phyloP scores from a whole-genome alignment of 495 filamentous ascomycete genomes.

The Apodospora peruviana region DNA sequence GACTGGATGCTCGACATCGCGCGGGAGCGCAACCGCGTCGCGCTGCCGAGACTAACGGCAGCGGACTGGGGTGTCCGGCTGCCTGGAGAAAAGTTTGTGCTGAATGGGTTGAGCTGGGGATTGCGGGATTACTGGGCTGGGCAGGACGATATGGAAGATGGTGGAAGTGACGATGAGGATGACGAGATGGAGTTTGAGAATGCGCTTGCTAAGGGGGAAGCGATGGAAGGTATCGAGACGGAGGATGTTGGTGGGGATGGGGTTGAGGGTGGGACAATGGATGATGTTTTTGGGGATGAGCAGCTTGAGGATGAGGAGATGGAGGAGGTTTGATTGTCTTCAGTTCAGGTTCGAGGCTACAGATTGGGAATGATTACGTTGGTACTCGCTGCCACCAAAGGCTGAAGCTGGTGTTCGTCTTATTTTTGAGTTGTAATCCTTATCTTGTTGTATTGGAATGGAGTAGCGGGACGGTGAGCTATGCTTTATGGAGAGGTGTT shows the following conservation, averaged over 20 bases:
- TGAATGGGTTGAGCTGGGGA: constrained; percentile 80
- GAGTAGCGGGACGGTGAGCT: too few species aligned
- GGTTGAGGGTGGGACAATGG: constrained; percentile 37
- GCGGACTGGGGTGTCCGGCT: constrained; percentile 78
- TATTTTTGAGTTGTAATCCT: too few species aligned
- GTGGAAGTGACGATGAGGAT: constrained; percentile 29
- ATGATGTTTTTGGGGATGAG: constrained; percentile 44
- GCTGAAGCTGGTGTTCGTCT: too few species aligned
- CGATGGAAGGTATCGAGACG: constrained; percentile 41
- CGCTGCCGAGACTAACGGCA: constrained; percentile 63
- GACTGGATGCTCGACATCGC: constrained; percentile 84
- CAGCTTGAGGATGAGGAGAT: constrained; percentile 34
- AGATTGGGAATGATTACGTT: too few species aligned
- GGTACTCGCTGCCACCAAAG: too few species aligned
- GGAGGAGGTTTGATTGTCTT: constrained; percentile 29
- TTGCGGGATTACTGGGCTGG: constrained; percentile 71
- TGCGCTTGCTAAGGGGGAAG: constrained; percentile 27
- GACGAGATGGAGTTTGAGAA: constrained; percentile 33
- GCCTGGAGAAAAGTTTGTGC: constrained; percentile 85
- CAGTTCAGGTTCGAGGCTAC: too few species aligned
- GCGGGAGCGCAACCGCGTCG: constrained; percentile 72
- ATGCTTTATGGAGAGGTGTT: too few species aligned
- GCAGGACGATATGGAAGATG: constrained; percentile 41
- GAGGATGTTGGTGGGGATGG: constrained; percentile 33
- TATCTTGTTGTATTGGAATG: too few species aligned